Evolutionary conservation across 176 grass and related monocot species (phyloP).

Genomic region (Carex scoparia): DNA sequence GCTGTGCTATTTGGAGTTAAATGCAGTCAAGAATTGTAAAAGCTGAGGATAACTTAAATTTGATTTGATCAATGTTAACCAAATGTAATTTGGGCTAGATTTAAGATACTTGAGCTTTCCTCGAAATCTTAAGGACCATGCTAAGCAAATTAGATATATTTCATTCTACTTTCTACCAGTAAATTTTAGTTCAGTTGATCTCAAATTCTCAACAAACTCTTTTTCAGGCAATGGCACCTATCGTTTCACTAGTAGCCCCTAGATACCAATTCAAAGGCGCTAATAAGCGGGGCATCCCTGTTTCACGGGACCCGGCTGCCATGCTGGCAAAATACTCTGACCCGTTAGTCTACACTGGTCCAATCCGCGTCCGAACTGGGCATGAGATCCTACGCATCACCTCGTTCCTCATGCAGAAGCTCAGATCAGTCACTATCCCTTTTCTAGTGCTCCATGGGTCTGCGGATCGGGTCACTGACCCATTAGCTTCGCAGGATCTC

Average conservation of each 20-base stretch:
- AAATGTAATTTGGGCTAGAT: neutral
- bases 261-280: slow-evolving; percentile 98
- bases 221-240: slow-evolving; percentile 80
- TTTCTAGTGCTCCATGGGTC: slow-evolving; percentile 95
- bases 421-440: slow-evolving; percentile 66
- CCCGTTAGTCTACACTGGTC: slow-evolving; percentile 81
- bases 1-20: neutral
- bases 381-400: slow-evolving; percentile 87
- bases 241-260: slow-evolving; percentile 73
- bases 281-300: slow-evolving; percentile 83
- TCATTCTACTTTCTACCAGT: neutral
- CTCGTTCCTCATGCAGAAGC: slow-evolving; percentile 62
- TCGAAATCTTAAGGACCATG: neutral
- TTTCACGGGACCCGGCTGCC: slow-evolving; percentile 73
- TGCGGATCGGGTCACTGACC: slow-evolving; percentile 81
- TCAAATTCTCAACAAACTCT: neutral
- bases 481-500: slow-evolving; percentile 72
- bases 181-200: neutral
- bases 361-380: slow-evolving; percentile 81
- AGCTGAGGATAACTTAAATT: neutral
- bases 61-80: neutral
- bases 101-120: neutral
- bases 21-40: neutral
- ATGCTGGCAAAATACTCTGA: slow-evolving; percentile 89
- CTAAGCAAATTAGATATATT: neutral